Percentiles rank a stretch among this genome's conserved stretches.
phyloP scores from a whole-genome alignment of 441 rosid genomes.

The Sinapis alba region DNA sequence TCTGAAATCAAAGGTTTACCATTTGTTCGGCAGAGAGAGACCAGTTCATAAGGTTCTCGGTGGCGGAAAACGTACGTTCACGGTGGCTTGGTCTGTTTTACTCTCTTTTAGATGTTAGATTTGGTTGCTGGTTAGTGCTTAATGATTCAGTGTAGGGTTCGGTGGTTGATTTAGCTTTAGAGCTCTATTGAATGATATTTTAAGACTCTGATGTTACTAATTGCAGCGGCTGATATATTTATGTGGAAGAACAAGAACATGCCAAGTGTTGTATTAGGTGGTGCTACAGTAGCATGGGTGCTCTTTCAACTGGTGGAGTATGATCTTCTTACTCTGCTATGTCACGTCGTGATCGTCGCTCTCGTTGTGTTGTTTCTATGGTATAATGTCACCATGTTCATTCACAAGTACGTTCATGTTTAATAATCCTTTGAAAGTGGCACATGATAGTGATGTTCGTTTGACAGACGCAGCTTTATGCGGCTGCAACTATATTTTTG shows the following conservation, averaged over 20 bases:
- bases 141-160: not conserved
- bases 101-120: too few relatives aligned
- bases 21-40: slow-evolving; percentile 73
- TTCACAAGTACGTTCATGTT: slow-evolving; percentile 64
- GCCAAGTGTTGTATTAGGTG: slow-evolving; percentile 64
- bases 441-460: too few relatives aligned
- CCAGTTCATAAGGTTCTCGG: slow-evolving; percentile 79
- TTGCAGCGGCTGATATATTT: slow-evolving; percentile 72
- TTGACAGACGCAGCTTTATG: too few relatives aligned
- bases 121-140: not conserved
- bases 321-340: slow-evolving; percentile 66
- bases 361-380: slow-evolving; percentile 66
- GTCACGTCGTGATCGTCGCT: slow-evolving; percentile 53
- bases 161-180: too few relatives aligned
- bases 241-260: slow-evolving; percentile 87
- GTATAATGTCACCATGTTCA: slow-evolving; percentile 64
- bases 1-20: slow-evolving; percentile 56
- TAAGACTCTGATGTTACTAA: too few relatives aligned
- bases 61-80: slow-evolving; percentile 43
- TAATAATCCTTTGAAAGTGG: too few relatives aligned
- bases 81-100: too few relatives aligned
- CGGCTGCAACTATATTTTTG: too few relatives aligned
- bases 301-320: slow-evolving; percentile 70
- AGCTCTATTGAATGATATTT: too few relatives aligned
- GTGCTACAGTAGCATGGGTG: slow-evolving; percentile 64